Evolutionary conservation across 1,284 basidiomycete genomes (phyloP).

Genomic region (Boletus smithii): DNA sequence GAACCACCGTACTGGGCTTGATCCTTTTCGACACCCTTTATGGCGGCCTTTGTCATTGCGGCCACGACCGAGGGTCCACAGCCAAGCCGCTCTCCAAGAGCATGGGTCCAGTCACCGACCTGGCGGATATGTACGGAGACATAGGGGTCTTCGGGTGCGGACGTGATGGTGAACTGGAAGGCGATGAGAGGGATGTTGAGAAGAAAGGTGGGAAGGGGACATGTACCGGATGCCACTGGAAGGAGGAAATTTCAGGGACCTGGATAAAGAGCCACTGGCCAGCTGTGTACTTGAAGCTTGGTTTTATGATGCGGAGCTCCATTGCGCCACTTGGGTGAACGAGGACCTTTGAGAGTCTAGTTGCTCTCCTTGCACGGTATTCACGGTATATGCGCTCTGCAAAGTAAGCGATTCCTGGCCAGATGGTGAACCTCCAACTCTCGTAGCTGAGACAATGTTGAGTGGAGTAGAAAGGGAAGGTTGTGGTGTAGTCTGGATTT

Average conservation of each 20-base stretch:
- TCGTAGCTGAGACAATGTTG: conserved; percentile 82
- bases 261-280: conserved; percentile 92
- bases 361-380: conserved; percentile 70
- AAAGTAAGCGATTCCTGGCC: conserved; percentile 84
- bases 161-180: conserved; percentile 84
- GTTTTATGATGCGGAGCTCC: conserved; percentile 86
- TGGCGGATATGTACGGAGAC: conserved; percentile 88
- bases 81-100: conserved; percentile 78
- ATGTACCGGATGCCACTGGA: conserved; percentile 87
- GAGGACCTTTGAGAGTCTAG: conserved; percentile 74
- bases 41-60: conserved; percentile 68
- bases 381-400: conserved; percentile 79
- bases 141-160: conserved; percentile 87
- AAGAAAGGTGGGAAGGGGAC: background rate
- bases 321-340: conserved; percentile 83
- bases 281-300: conserved; percentile 83
- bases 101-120: conserved; percentile 83
- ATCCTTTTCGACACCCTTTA: conserved; percentile 68
- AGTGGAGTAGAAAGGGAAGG: conserved; percentile 82
- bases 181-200: background rate
- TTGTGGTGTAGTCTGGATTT: conserved; percentile 59
- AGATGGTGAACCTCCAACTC: conserved; percentile 84
- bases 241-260: conserved; percentile 76
- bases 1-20: conserved; percentile 44
- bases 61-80: conserved; percentile 74